These are phyloP conservation scores for Chlorociboria aeruginascens DNA, from an alignment of 495 filamentous ascomycete species.

Conservation along the genomic window DNA sequence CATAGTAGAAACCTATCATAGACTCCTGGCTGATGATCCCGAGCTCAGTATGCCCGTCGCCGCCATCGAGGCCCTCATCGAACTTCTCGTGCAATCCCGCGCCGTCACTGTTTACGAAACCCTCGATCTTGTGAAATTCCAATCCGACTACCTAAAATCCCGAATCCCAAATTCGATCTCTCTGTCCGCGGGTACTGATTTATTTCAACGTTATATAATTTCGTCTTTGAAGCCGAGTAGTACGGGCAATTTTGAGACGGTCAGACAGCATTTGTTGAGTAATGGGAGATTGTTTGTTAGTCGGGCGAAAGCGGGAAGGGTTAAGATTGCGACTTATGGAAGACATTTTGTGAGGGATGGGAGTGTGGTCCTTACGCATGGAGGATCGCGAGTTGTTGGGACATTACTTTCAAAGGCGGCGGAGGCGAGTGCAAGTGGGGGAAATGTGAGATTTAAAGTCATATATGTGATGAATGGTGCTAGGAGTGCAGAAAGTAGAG, in stretches of 20 bases:
- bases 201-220: constrained; percentile 90
- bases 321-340: constrained; percentile 72
- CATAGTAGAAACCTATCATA: constrained; percentile 41
- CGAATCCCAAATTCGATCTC: constrained; percentile 79
- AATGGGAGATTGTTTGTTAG: constrained; percentile 78
- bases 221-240: constrained; percentile 34
- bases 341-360: constrained; percentile 62
- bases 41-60: constrained; percentile 92
- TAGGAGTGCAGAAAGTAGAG: constrained; percentile 37
- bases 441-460: constrained; percentile 61
- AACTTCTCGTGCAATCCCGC: constrained; percentile 61
- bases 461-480: constrained; percentile 58
- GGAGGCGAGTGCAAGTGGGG: constrained; percentile 40
- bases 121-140: constrained; percentile 65
- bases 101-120: constrained; percentile 88
- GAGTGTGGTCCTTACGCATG: constrained; percentile 74
- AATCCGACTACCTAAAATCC: constrained; percentile 60
- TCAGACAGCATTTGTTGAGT: constrained; percentile 66
- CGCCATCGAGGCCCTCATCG: constrained; percentile 85
- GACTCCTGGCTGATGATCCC: constrained; percentile 48
- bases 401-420: constrained; percentile 64
- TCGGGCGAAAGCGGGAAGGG: constrained; percentile 73
- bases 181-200: constrained; percentile 83
- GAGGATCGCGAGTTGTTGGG: constrained; percentile 72
- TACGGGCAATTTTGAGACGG: constrained; percentile 61